phyloP scores from a whole-genome alignment of 1,284 basidiomycete genomes.

The Sporisorium iseilematis-ciliati region DNA sequence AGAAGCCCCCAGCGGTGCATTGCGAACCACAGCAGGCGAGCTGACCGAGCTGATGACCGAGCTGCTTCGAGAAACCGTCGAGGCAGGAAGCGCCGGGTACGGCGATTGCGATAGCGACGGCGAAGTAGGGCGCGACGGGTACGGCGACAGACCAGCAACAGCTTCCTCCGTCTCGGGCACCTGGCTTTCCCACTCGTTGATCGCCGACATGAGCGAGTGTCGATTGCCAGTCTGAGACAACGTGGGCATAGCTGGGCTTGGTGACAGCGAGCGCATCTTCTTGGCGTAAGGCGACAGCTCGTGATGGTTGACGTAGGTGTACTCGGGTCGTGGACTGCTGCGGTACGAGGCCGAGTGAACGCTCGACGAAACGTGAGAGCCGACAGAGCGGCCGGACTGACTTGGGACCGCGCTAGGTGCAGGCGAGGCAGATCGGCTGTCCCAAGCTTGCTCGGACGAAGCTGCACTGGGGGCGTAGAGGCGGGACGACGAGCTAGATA shows the following conservation, averaged over 20 bases:
- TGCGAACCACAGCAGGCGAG: conserved; percentile 56
- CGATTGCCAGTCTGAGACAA: conserved; percentile 38
- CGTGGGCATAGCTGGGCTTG: conserved; percentile 37
- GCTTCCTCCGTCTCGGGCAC: conserved; percentile 30
- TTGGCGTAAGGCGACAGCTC: conserved; percentile 52
- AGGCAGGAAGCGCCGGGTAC: conserved; percentile 50
- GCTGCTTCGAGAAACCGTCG: conserved; percentile 47
- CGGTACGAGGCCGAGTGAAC: conserved; percentile 42
- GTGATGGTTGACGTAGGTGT: conserved; percentile 51
- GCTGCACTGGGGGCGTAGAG: conserved; percentile 36
- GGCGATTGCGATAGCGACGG: conserved; percentile 30
- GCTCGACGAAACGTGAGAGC: conserved; percentile 56
- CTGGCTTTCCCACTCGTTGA: conserved; percentile 66
- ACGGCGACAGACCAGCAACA: conserved; percentile 20
- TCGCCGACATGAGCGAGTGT: conserved; percentile 60
- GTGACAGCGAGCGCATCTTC: conserved; percentile 55
- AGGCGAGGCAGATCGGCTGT: conserved; percentile 44
- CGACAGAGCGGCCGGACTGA: conserved; percentile 49
- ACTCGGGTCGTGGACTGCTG: conserved; percentile 46
- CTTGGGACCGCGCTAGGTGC: conserved; percentile 49
- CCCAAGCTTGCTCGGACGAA: conserved; percentile 35
- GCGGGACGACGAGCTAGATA: conserved; percentile 44
- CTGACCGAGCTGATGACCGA: conserved; percentile 51
- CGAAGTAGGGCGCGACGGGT: conserved; percentile 40
- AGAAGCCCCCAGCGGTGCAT: conserved; percentile 64